Conservation (phyloP, 2,329 filamentous ascomycete genomes). For the Parastagonospora avenae region DNA sequence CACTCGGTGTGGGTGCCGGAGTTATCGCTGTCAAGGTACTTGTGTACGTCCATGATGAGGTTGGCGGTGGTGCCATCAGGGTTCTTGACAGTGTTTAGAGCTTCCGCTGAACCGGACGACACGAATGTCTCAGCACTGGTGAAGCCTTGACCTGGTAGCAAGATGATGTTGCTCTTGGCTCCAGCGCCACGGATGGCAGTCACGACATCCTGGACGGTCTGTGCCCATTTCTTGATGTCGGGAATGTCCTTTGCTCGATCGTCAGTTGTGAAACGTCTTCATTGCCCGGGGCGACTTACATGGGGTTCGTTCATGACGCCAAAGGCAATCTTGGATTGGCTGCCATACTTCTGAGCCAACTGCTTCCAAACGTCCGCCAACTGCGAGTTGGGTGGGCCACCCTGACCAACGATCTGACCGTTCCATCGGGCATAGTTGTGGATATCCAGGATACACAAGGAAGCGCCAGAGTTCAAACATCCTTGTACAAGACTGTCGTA, state of each 20-base stretch:
- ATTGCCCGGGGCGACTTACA: constrained; percentile 40
- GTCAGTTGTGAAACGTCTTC: neutral
- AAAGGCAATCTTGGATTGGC: constrained; percentile 62
- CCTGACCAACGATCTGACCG: constrained; percentile 67
- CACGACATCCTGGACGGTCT: constrained; percentile 66
- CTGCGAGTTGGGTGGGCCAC: constrained; percentile 64
- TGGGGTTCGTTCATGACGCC: constrained; percentile 74
- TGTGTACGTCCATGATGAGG: constrained; percentile 55
- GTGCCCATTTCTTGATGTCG: constrained; percentile 63
- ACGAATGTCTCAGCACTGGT: constrained; percentile 43
- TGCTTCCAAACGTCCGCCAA: constrained; percentile 64
- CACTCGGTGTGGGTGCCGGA: constrained; percentile 42
- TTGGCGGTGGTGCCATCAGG: constrained; percentile 62
- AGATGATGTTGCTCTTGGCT: constrained; percentile 66
- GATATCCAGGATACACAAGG: constrained; percentile 63
- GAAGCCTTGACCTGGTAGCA: constrained; percentile 68
- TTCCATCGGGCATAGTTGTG: constrained; percentile 62
- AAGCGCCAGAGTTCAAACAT: constrained; percentile 62
- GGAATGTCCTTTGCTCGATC: constrained; percentile 26
- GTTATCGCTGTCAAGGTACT: constrained; percentile 50
- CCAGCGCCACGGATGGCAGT: constrained; percentile 68
- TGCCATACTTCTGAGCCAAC: constrained; percentile 62
- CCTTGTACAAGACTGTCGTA: constrained; percentile 63
- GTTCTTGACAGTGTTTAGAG: constrained; percentile 61
- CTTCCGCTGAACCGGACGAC: constrained; percentile 44